Conservation (phyloP, 2,329 filamentous ascomycete species). For the Hypoxylon sp. region DNA sequence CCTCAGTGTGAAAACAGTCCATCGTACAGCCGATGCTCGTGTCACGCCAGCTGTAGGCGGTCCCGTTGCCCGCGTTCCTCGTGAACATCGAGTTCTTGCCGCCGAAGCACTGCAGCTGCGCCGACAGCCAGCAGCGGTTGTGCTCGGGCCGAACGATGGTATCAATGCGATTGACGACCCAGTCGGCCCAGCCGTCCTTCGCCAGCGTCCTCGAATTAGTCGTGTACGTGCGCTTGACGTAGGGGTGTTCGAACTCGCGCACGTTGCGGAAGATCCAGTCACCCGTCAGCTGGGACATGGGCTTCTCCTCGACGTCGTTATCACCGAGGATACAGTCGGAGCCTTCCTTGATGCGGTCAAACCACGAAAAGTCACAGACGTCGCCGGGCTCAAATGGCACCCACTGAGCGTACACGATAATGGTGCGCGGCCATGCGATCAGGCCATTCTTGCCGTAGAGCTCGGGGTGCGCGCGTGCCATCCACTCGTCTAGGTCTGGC, state of each 20-base stretch:
- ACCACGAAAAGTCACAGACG: slow-evolving; percentile 55
- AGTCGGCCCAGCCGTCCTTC: slow-evolving; percentile 59
- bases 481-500: slow-evolving; percentile 57
- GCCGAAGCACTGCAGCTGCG: slow-evolving; percentile 63
- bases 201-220: slow-evolving; percentile 61
- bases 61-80: slow-evolving; percentile 61
- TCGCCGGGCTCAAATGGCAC: slow-evolving; percentile 59
- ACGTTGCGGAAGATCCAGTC: slow-evolving; percentile 64
- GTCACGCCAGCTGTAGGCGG: slow-evolving; percentile 64
- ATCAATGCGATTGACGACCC: slow-evolving; percentile 58
- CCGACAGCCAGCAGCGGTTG: slow-evolving; percentile 61
- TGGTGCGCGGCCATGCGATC: slow-evolving; percentile 58
- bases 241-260: slow-evolving; percentile 65
- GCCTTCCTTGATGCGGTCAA: slow-evolving; percentile 55
- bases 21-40: slow-evolving; percentile 58
- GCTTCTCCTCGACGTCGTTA: slow-evolving; percentile 56
- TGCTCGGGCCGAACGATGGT: slow-evolving; percentile 56
- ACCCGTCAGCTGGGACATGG: slow-evolving; percentile 62
- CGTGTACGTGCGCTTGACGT: slow-evolving; percentile 63
- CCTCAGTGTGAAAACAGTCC: slow-evolving; percentile 62
- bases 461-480: slow-evolving; percentile 55
- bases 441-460: slow-evolving; percentile 57
- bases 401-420: slow-evolving; percentile 66
- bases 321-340: slow-evolving; percentile 58
- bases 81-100: slow-evolving; percentile 61